These are phyloP conservation scores for Boletus speciosus DNA, from an alignment of 768 basidiomycete genomes.

Conservation along the genomic window DNA sequence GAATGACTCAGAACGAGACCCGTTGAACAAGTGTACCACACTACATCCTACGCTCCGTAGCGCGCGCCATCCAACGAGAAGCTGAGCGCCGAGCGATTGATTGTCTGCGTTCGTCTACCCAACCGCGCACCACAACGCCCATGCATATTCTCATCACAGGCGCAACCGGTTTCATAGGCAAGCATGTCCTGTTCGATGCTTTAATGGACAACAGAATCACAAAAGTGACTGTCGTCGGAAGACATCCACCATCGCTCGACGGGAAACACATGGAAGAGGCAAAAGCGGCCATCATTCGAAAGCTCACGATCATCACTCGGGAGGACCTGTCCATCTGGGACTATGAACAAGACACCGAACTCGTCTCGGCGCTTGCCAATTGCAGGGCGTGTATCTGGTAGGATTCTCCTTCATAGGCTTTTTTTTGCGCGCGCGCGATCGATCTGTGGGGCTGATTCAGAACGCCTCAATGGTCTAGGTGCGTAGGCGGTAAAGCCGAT, in stretches of 20 bases:
- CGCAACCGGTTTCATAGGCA: constrained; percentile 26
- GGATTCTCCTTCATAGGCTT: neutral
- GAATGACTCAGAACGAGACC: neutral
- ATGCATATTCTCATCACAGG: constrained; percentile 29
- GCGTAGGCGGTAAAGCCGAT: constrained; percentile 24
- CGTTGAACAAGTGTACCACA: neutral
- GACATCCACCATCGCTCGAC: constrained; percentile 22
- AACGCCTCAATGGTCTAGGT: constrained; percentile 9
- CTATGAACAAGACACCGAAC: constrained; percentile 22
- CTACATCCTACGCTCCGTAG: neutral
- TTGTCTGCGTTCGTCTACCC: neutral
- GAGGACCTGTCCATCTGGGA: constrained; percentile 27
- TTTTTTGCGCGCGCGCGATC: neutral
- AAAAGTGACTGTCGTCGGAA: constrained; percentile 24
- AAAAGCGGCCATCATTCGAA: constrained; percentile 16
- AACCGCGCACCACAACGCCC: neutral
- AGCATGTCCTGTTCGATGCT: constrained; percentile 15
- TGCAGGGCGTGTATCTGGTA: constrained; percentile 28
- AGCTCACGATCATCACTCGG: constrained; percentile 22
- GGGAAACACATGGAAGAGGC: constrained; percentile 12
- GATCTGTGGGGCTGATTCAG: constrained; percentile 1
- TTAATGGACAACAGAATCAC: constrained; percentile 20
- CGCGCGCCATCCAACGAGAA: neutral
- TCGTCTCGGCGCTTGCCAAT: constrained; percentile 20
- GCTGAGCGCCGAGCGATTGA: neutral